These are phyloP conservation scores for Candida vartiovaarae DNA, from an alignment of 805 yeast genomes.

Conservation along the genomic window DNA sequence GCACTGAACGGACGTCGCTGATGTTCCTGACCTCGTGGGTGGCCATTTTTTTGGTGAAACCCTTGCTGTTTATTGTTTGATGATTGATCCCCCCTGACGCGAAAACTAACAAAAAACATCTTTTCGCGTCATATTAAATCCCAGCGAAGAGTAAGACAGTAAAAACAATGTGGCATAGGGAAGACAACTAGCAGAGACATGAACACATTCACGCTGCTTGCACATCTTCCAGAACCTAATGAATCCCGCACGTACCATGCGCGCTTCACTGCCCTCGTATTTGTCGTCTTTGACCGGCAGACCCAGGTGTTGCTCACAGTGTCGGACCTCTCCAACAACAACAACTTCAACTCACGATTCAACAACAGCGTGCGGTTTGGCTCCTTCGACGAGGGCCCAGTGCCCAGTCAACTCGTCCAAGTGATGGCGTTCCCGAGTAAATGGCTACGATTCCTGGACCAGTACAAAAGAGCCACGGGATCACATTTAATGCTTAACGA, in stretches of 20 bases:
- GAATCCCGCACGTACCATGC: neutral
- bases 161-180: too few species aligned
- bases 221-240: neutral
- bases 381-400: neutral
- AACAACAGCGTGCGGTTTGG: conserved; percentile 2
- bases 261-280: neutral
- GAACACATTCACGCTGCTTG: neutral
- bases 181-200: too few species aligned
- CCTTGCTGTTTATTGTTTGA: too few species aligned
- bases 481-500: neutral
- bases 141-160: too few species aligned
- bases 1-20: neutral
- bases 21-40: conserved; percentile 2
- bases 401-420: conserved; percentile 3
- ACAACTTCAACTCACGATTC: neutral
- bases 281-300: conserved; percentile 1
- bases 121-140: too few species aligned
- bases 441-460: neutral
- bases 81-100: too few species aligned
- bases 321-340: conserved; percentile 12
- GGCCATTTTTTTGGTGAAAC: neutral
- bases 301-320: conserved; percentile 2
- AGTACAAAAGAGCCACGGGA: neutral
- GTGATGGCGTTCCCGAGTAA: conserved; percentile 4
- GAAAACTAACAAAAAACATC: too few species aligned